Base-by-base conservation (phyloP, 2,329 filamentous ascomycete genomes). In the Bipolaris victoriae region DNA sequence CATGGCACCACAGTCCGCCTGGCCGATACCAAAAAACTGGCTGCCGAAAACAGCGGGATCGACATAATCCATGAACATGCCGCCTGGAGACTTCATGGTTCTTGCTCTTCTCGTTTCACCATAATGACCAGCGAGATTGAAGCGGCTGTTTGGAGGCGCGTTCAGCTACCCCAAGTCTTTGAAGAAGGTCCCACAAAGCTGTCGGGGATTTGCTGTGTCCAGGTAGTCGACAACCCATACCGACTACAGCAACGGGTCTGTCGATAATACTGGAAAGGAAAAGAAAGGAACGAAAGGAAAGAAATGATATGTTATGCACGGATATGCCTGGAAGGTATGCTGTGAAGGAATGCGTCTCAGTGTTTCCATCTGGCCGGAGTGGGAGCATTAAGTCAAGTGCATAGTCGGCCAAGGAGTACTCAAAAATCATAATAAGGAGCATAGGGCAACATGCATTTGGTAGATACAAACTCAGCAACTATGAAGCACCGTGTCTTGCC, bases 71-170 rank as follows among this genome's bases (percentile, higher is more conserved):
- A 60, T 16, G 46, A 58, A 62, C 36, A 57, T 60, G 1, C 57
- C 52, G 1, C 74, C 76, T 0, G 66, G 66, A 0, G 64, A 66
- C 0, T 61, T 48, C 74, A 79, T 76, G 0, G 78, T 81, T 0
- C 59, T 37, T 0, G 72, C 72, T 16, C 26, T 45, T 11, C 15
- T 15, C 1, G 57, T 48, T 29, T 49, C 56, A 53, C 60, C 57
- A 20, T 60, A 49, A 20, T 61, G 57, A 1, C 50, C 37, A 20
- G 52, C 26, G 36, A 43, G 10, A 16, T 37, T 35, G 20, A 49
- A 49, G 11, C 46, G 46, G 9, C 16, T 24, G 15, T 39, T 10
- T n/a, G n/a, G n/a, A n/a, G n/a, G n/a, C n/a, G n/a, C n/a, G n/a
- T n/a, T n/a, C n/a, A n/a, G n/a, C n/a, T n/a, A n/a, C n/a, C n/a